Percentiles rank a stretch among this genome's conserved stretches.
phyloP scores from a whole-genome alignment of 306 rosid species.

The Betula pendula region DNA sequence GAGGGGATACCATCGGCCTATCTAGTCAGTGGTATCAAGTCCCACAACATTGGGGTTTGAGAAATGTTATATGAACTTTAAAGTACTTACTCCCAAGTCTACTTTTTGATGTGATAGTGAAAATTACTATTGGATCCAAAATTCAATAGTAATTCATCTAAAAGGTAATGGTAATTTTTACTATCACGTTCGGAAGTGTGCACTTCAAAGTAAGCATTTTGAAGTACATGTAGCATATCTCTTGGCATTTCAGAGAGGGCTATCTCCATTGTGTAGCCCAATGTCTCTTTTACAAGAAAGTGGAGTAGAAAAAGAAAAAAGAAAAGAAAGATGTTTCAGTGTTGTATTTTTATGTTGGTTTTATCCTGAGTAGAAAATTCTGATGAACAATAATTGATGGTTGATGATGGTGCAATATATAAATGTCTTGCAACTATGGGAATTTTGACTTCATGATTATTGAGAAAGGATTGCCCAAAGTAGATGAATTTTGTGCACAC shows the following conservation, averaged over 20 bases:
- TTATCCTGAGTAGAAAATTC: neutral
- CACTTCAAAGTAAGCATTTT: too few relatives aligned
- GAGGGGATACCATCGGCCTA: constrained; percentile 64
- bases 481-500: neutral
- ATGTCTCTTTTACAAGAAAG: neutral
- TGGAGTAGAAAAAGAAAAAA: neutral
- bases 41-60: neutral
- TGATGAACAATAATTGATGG: neutral
- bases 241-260: neutral
- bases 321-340: neutral
- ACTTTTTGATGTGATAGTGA: too few relatives aligned
- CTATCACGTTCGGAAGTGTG: too few relatives aligned
- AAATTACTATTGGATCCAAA: too few relatives aligned
- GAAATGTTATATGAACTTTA: too few relatives aligned
- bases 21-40: constrained; percentile 32
- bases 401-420: neutral
- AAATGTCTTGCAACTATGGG: neutral
- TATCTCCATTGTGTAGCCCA: neutral
- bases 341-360: neutral
- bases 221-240: too few relatives aligned
- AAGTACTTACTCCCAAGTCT: too few relatives aligned
- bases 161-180: too few relatives aligned
- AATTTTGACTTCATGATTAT: neutral
- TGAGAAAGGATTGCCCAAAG: neutral
- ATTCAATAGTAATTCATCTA: too few relatives aligned